Percentiles rank a stretch among this genome's conserved stretches.
Conservation (phyloP, 768 basidiomycete species). For the Hygrophorus pudorinus region DNA sequence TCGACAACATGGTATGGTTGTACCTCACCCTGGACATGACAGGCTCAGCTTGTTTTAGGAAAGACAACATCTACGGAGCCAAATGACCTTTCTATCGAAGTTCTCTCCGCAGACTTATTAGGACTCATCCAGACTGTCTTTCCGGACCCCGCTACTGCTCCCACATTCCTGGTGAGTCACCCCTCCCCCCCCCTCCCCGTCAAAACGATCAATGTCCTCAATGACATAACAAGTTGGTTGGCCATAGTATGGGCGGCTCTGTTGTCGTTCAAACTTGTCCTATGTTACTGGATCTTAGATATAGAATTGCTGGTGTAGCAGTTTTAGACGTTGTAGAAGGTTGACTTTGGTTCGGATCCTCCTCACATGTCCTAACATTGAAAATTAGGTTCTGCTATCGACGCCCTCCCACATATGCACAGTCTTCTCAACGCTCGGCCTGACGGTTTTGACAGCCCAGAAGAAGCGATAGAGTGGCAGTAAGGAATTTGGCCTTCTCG, state of each 20-base stretch:
- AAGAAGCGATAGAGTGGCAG: constrained; percentile 96
- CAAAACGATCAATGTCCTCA: not conserved
- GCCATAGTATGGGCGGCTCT: constrained; percentile 96
- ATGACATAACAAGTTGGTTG: constrained; percentile 50
- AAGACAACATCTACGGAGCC: constrained; percentile 44
- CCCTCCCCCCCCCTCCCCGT: not conserved
- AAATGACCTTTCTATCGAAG: constrained; percentile 60
- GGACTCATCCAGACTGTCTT: constrained; percentile 61
- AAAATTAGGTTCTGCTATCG: constrained; percentile 73
- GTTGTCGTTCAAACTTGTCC: constrained; percentile 71
- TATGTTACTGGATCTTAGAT: constrained; percentile 53
- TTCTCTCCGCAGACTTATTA: constrained; percentile 67
- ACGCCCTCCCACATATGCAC: constrained; percentile 90
- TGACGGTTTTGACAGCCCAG: constrained; percentile 70
- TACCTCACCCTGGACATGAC: not conserved
- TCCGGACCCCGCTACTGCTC: constrained; percentile 49
- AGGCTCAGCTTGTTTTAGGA: constrained; percentile 28
- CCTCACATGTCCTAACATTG: not conserved
- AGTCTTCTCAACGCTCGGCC: constrained; percentile 79
- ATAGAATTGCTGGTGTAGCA: constrained; percentile 63
- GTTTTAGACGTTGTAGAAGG: constrained; percentile 91
- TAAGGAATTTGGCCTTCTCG: constrained; percentile 30
- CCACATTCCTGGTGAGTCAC: constrained; percentile 60
- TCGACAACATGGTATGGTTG: constrained; percentile 69
- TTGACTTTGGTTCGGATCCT: constrained; percentile 15